These are phyloP conservation scores for Allantophomopsis cytisporea DNA, from an alignment of 2,329 filamentous ascomycete species.

Conservation along the genomic window DNA sequence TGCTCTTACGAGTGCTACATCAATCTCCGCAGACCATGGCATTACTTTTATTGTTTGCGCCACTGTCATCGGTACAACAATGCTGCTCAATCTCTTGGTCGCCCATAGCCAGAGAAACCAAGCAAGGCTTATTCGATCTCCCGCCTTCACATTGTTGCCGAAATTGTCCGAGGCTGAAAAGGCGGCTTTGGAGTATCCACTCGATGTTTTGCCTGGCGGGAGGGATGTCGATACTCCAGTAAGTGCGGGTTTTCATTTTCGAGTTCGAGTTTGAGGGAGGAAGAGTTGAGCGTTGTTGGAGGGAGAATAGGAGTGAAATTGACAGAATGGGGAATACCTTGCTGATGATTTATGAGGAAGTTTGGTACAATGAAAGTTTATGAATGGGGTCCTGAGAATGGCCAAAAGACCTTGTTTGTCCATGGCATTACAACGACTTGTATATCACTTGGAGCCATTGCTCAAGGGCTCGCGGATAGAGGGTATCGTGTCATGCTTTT, in stretches of 20 bases:
- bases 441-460: conserved; percentile 52
- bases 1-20: too few species aligned
- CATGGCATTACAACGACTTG: conserved; percentile 76
- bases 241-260: conserved; percentile 1
- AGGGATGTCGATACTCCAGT: conserved; percentile 51
- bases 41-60: too few species aligned
- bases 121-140: too few species aligned
- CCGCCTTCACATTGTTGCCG: conserved; percentile 1
- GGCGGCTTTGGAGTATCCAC: neutral
- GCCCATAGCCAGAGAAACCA: too few species aligned
- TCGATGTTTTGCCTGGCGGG: neutral
- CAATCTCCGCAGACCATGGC: too few species aligned
- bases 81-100: too few species aligned
- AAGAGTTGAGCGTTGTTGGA: neutral
- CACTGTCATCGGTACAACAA: too few species aligned
- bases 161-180: neutral
- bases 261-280: neutral
- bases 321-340: neutral
- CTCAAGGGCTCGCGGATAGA: conserved; percentile 45
- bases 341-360: neutral
- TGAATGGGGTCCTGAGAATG: conserved; percentile 65
- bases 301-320: neutral
- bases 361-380: conserved; percentile 64
- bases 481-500: conserved; percentile 73
- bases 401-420: conserved; percentile 61